Evolutionary conservation across 352 stramenopile genomes (phyloP).

Genomic region (Aphanomyces astaci): DNA sequence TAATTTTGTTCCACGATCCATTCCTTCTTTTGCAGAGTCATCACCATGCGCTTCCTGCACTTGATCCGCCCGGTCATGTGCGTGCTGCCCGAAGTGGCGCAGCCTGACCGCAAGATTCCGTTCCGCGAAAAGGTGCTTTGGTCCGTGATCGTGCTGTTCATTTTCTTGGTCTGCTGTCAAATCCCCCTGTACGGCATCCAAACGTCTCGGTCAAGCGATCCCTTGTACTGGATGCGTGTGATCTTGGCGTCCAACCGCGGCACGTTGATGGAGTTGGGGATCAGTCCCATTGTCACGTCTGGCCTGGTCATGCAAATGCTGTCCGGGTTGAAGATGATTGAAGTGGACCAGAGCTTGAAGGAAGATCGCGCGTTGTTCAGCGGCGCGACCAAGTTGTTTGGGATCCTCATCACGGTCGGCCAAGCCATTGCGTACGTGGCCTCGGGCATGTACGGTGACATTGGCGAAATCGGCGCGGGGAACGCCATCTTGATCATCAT

Average conservation of each 20-base stretch:
- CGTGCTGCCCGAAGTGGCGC: slow-evolving; percentile 96
- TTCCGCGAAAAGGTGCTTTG: slow-evolving; percentile 99
- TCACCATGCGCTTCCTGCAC: slow-evolving; percentile 95
- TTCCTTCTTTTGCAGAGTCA: slow-evolving; percentile 10
- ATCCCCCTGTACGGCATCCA: slow-evolving; percentile 99
- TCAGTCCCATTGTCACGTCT: slow-evolving; percentile 98
- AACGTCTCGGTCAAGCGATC: slow-evolving; percentile 97
- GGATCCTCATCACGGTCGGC: slow-evolving; percentile 98
- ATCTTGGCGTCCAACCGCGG: slow-evolving; percentile 98
- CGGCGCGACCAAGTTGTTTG: slow-evolving; percentile 99
- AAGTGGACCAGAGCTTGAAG: slow-evolving; percentile 98
- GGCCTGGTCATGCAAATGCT: slow-evolving; percentile 99
- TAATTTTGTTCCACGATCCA: no score
- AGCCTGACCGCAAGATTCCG: slow-evolving; percentile 95
- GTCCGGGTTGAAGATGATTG: slow-evolving; percentile 97
- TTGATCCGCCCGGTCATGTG: slow-evolving; percentile 98
- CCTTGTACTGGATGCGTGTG: slow-evolving; percentile 99
- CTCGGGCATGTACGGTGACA: slow-evolving; percentile 98
- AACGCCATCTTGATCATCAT: slow-evolving; percentile 99
- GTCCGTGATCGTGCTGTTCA: slow-evolving; percentile 99
- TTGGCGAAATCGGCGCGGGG: slow-evolving; percentile 95
- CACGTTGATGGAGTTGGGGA: slow-evolving; percentile 98
- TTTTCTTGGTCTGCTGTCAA: slow-evolving; percentile 99
- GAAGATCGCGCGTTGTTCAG: slow-evolving; percentile 97
- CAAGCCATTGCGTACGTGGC: slow-evolving; percentile 99